Percentiles rank a stretch among this genome's conserved stretches.
Conservation (phyloP, 1,284 basidiomycete species). For the Trametes versicolor region DNA sequence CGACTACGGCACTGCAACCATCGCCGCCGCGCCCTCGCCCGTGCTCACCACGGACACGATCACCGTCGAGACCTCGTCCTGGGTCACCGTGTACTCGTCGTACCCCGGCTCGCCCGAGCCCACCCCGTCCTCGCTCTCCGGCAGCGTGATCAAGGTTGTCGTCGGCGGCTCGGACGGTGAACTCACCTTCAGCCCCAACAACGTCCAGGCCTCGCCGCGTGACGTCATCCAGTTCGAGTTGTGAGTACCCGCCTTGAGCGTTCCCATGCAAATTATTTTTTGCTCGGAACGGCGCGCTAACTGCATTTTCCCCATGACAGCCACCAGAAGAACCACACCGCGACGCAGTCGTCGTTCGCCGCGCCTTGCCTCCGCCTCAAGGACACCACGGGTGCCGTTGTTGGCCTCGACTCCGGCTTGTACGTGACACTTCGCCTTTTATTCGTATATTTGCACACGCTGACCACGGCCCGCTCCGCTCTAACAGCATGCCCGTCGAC, state of each 20-base stretch:
- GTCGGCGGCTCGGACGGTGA: conserved; percentile 59
- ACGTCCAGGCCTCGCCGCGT: conserved; percentile 57
- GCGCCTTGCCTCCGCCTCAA: conserved; percentile 61
- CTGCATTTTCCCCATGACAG: conserved; percentile 41
- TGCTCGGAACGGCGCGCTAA: conserved; percentile 7
- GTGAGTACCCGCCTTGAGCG: conserved; percentile 46
- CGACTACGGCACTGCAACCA: conserved; percentile 47
- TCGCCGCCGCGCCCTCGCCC: conserved; percentile 53
- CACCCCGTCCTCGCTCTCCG: conserved; percentile 55
- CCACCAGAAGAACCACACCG: conserved; percentile 72
- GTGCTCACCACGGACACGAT: conserved; percentile 48
- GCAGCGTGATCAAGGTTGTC: conserved; percentile 56
- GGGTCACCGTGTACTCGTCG: conserved; percentile 64
- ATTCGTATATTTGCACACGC: neutral
- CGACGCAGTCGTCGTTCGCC: conserved; percentile 71
- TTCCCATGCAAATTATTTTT: neutral
- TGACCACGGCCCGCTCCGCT: neutral
- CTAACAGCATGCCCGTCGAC: conserved; percentile 58
- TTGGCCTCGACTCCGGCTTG: conserved; percentile 70
- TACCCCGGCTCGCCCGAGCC: conserved; percentile 62
- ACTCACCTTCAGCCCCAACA: conserved; percentile 61
- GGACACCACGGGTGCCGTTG: conserved; percentile 47
- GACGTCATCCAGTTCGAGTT: conserved; percentile 67
- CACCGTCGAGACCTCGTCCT: conserved; percentile 52
- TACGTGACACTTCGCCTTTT: conserved; percentile 41